Base-by-base conservation (phyloP, 1,284 basidiomycete genomes). In the Ceratobasidium sp. region DNA sequence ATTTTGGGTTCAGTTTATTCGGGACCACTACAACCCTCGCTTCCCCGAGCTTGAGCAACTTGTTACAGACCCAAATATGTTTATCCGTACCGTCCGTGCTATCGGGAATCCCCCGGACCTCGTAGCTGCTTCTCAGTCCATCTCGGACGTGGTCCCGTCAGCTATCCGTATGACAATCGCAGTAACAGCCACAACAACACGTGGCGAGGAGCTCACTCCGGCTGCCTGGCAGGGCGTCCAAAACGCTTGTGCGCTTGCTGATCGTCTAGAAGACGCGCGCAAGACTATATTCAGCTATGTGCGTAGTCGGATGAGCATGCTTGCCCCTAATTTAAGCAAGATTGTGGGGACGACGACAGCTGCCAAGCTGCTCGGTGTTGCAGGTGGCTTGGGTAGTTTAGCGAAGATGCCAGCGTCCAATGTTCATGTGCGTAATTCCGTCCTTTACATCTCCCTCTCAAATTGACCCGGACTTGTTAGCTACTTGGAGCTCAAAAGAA, bases 331-430 rank as follows among this genome's bases (percentile, higher is more conserved):
- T 83, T 89, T 99, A 81, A 97, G 95, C 79, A 93, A 94, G 81
- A 97, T 99, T 81, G 94, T 99, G 82, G 97, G 98, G 81, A 98
- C 97, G 72, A 94, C 94, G 77, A 97, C 96, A 84, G 98, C 98
- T 54, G 97, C 98, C 62, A 99, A 99, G 86, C 85, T 99, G 62
- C 90, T 99, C 58, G 98, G 98, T 81, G 95, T 98, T 58, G 96
- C 98, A 41, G 98, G 98, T 75, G 98, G 98, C 54, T 86, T 99
- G 22, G 88, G 88, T 65, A 94, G 93, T 0, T 87, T 99, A 49
- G 92, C 93, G 64, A 96, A 98, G 82, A 97, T 98, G 87, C 98
- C 98, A 5, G 87, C 94, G 2, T 97, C 95, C 83, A 99, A 99
- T 82, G 91, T 98, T 76, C 94, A 97, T 84, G 94, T 96, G 78